Evolutionary conservation across 1,139 yeast genomes (phyloP).

Genomic region (Suhomyces wounanorum): DNA sequence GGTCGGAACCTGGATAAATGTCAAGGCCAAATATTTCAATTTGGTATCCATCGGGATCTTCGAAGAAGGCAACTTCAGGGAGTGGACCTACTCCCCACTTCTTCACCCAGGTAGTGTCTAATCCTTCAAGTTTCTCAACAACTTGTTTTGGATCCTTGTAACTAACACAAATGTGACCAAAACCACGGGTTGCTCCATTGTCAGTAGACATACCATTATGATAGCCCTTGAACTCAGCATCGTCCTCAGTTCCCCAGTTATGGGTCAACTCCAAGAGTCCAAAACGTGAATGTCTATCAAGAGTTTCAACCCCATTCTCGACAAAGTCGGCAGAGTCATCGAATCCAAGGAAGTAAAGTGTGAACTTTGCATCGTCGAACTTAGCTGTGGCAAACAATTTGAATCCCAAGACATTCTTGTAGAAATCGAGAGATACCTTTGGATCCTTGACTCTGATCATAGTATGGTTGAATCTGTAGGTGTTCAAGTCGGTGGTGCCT

Average conservation of each 20-base stretch:
- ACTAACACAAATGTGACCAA: conserved; percentile 82
- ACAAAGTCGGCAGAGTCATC: conserved; percentile 41
- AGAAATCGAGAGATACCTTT: conserved; percentile 69
- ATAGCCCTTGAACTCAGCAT: conserved; percentile 66
- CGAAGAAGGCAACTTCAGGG: background rate
- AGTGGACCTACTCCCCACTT: background rate
- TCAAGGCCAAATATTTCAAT: background rate
- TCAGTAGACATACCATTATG: conserved; percentile 74
- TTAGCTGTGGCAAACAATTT: conserved; percentile 59
- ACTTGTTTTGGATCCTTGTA: conserved; percentile 53
- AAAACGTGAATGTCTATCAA: conserved; percentile 48
- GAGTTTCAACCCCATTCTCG: conserved; percentile 35
- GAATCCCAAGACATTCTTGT: conserved; percentile 79
- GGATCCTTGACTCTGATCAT: conserved; percentile 95
- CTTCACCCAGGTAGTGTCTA: background rate
- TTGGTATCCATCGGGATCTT: background rate
- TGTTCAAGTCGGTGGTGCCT: conserved; percentile 38
- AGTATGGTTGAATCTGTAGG: conserved; percentile 78
- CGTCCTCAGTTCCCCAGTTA: conserved; percentile 92
- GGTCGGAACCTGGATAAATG: background rate
- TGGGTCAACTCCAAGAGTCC: conserved; percentile 86
- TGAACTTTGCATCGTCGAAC: conserved; percentile 71
- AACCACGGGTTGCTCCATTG: conserved; percentile 70
- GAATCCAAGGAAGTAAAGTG: conserved; percentile 83
- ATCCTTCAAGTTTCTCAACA: background rate